A percentile compares a stretch with the other conserved stretches of the same genome.
Conservation (phyloP, 345 rosid species). For the Pistacia integerrima region DNA sequence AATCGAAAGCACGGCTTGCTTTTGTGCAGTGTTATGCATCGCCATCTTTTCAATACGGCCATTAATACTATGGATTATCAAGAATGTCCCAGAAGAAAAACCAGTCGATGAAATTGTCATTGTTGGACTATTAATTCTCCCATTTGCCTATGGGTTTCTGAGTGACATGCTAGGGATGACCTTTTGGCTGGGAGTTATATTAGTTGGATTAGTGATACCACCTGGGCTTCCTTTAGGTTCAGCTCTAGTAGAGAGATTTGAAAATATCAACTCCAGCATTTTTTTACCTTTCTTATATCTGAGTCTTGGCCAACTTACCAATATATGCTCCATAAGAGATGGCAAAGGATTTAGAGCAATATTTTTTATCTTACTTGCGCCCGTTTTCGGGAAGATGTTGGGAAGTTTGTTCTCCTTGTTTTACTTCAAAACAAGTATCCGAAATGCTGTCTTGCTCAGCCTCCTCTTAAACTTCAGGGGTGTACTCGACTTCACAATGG, state of each 20-base stretch:
- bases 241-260: constrained; percentile 26
- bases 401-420: constrained; percentile 12
- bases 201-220: constrained; percentile 29
- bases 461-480: constrained; percentile 30
- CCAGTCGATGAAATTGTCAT: constrained; percentile 18
- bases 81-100: constrained; percentile 26
- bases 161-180: constrained; percentile 14
- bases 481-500: background rate
- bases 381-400: constrained; percentile 12
- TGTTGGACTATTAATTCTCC: background rate
- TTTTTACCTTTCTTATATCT: constrained; percentile 33
- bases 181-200: constrained; percentile 12
- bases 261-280: constrained; percentile 23
- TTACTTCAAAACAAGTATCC: background rate
- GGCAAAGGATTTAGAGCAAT: background rate
- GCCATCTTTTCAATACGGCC: constrained; percentile 9
- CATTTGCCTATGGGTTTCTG: background rate
- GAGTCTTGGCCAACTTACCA: constrained; percentile 5
- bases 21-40: constrained; percentile 15
- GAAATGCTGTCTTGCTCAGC: constrained; percentile 24
- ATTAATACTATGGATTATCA: background rate
- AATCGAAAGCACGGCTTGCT: background rate
- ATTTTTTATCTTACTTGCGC: background rate
- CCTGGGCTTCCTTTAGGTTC: constrained; percentile 37
- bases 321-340: background rate